Base-by-base conservation (phyloP, 345 rosid genomes). In the Euphorbia lathyris region DNA sequence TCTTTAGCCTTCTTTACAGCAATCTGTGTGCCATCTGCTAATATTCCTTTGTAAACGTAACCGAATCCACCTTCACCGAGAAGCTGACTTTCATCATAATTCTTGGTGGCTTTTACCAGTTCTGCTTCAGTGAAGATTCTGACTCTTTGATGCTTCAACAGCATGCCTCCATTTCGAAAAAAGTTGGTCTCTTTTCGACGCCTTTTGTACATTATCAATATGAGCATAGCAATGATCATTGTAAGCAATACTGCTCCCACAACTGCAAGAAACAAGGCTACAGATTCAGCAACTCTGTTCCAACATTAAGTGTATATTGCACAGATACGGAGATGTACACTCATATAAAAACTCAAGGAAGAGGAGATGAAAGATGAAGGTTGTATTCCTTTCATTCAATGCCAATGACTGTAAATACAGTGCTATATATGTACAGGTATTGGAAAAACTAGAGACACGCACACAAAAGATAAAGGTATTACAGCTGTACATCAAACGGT, bases 51-150 rank as follows among this genome's bases (percentile, higher is more conserved):
- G 62, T 80, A 76, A 12, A 80, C 80, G 29, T 38, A 73, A 9
- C 75, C 78, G 58, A 66, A 79, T 9, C 82, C 82, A 1, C 82
- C 82, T 45, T 68, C 68, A 1, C 82, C 79, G 3, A 79, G 71
- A 7, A 74, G 52, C 0, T 53, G 48, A 27, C 13, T 14, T 10
- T 14, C 32, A 8, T 32, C 73, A 55, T 71, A 79, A 50, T 75
- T 79, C 12, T 38, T 68, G 20, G 82, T 75, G 4, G 82, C 82
- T 45, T 68, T 72, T 19, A 42, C 61, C 7, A 79, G 65, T 66
- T 79, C 77, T 13, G 66, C 76, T 43, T 76, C 79, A 0, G 50
- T 65, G 27, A 80, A 76, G 45, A 79, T 59, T 60, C 83, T 76
- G 3, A 76, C 77, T 53, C 77, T 30, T 48, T 79, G 83, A 22